Percentiles rank a stretch among this genome's conserved stretches.
Evolutionary conservation across 2,329 filamentous ascomycete genomes (phyloP).

Genomic region (Penicillium paneum): DNA sequence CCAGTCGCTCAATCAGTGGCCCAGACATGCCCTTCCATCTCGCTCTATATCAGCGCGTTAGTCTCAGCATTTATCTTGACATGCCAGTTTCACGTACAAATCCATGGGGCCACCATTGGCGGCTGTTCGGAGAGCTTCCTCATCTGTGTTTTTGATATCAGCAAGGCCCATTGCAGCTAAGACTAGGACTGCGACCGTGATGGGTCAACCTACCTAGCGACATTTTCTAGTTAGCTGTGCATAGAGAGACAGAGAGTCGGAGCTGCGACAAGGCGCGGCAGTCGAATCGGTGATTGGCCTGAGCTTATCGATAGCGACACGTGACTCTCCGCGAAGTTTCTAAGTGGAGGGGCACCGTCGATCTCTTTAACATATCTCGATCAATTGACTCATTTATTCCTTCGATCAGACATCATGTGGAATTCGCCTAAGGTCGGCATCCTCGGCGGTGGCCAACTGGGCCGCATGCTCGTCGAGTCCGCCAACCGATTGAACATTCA

Average conservation of each 20-base stretch:
- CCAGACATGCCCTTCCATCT: constrained; percentile 67
- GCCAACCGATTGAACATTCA: constrained; percentile 74
- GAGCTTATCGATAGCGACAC: constrained; percentile 23
- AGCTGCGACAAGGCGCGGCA: constrained; percentile 13
- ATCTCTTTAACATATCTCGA: constrained; percentile 7
- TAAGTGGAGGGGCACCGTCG: constrained; percentile 20
- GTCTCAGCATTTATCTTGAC: constrained; percentile 15
- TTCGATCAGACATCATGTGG: constrained; percentile 31
- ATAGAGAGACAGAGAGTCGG: constrained; percentile 14
- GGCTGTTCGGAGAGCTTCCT: constrained; percentile 54
- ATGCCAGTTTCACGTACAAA: constrained; percentile 45
- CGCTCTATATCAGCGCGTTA: constrained; percentile 51
- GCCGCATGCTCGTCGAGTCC: constrained; percentile 91
- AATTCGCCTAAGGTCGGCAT: constrained; percentile 49
- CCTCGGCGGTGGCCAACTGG: constrained; percentile 69
- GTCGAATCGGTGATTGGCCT: constrained; percentile 17
- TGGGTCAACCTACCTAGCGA: constrained; percentile 29
- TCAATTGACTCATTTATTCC: constrained; percentile 7
- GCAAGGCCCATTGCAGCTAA: background rate
- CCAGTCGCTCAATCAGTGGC: constrained; percentile 64
- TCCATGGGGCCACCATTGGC: constrained; percentile 59
- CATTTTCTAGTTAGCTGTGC: constrained; percentile 26
- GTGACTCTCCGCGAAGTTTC: constrained; percentile 26
- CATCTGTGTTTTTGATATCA: constrained; percentile 35
- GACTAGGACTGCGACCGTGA: background rate